phyloP scores from a whole-genome alignment of 2,329 filamentous ascomycete species.

The Fusarium kyushuense region DNA sequence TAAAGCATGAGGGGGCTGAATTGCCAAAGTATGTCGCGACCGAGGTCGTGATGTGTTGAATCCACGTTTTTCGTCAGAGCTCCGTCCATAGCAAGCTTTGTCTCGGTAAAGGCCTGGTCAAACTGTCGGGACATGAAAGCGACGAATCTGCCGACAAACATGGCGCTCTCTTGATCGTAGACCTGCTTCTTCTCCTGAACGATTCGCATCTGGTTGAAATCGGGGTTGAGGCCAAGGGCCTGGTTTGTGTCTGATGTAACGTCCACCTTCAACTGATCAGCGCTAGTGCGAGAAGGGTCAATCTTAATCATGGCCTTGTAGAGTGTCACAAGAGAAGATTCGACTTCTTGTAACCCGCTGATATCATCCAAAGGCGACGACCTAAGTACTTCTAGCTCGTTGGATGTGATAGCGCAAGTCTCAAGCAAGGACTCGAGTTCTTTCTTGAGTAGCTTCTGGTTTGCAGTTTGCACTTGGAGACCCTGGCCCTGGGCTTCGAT shows the following conservation, averaged over 20 bases:
- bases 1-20: slow-evolving; percentile 91
- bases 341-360: slow-evolving; percentile 80
- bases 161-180: slow-evolving; percentile 79
- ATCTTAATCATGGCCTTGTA: slow-evolving; percentile 96
- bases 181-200: slow-evolving; percentile 94
- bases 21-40: slow-evolving; percentile 82
- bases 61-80: slow-evolving; percentile 76
- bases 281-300: slow-evolving; percentile 78
- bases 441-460: slow-evolving; percentile 91
- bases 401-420: slow-evolving; percentile 87
- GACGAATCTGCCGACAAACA: slow-evolving; percentile 83
- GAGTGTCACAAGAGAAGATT: slow-evolving; percentile 80
- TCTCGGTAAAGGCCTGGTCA: slow-evolving; percentile 77
- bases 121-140: slow-evolving; percentile 88
- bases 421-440: slow-evolving; percentile 91
- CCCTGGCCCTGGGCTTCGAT: slow-evolving; percentile 98
- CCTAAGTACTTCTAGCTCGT: slow-evolving; percentile 78
- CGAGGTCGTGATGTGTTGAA: slow-evolving; percentile 75
- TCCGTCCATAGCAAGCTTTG: slow-evolving; percentile 72
- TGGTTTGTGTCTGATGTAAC: slow-evolving; percentile 58
- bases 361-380: slow-evolving; percentile 78
- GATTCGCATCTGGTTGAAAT: slow-evolving; percentile 91
- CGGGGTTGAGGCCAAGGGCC: slow-evolving; percentile 70
- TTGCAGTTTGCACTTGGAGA: slow-evolving; percentile 95
- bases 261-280: slow-evolving; percentile 63